Percentiles rank a stretch among this genome's conserved stretches.
Conservation (phyloP, 345 rosid genomes). For the Eucalyptus leucophloia region DNA sequence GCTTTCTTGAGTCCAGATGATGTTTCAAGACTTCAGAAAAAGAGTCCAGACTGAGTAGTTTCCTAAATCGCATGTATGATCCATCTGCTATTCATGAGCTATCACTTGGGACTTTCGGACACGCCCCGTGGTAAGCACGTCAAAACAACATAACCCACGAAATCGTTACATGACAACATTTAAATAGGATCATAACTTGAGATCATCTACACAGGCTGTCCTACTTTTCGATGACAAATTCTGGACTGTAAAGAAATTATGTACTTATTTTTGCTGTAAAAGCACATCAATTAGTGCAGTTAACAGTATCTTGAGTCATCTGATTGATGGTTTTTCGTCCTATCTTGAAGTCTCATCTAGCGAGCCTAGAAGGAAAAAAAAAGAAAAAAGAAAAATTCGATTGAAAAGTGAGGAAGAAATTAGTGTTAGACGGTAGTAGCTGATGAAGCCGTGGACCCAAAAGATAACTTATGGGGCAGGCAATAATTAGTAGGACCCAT, state of each 20-base stretch:
- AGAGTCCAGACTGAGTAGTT: background rate
- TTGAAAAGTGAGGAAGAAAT: background rate
- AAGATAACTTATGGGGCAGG: background rate
- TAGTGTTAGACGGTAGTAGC: background rate
- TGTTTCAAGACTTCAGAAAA: background rate
- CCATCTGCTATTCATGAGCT: background rate
- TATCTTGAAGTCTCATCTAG: background rate
- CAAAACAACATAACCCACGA: background rate
- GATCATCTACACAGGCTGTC: background rate
- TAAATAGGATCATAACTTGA: background rate
- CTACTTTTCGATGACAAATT: background rate
- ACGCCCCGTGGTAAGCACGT: background rate
- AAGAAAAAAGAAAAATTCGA: background rate
- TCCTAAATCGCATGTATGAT: background rate
- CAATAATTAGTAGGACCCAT: constrained; percentile 27
- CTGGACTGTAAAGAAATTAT: background rate
- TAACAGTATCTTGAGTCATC: background rate
- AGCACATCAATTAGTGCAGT: background rate
- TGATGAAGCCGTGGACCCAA: background rate
- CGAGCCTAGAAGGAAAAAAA: background rate
- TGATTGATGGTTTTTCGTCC: background rate
- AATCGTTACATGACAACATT: background rate
- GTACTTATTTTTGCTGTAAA: background rate
- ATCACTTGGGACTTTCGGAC: background rate
- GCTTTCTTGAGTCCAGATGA: background rate